phyloP scores from a whole-genome alignment of 176 grass and related monocot species.

The Elymus sibiricus region DNA sequence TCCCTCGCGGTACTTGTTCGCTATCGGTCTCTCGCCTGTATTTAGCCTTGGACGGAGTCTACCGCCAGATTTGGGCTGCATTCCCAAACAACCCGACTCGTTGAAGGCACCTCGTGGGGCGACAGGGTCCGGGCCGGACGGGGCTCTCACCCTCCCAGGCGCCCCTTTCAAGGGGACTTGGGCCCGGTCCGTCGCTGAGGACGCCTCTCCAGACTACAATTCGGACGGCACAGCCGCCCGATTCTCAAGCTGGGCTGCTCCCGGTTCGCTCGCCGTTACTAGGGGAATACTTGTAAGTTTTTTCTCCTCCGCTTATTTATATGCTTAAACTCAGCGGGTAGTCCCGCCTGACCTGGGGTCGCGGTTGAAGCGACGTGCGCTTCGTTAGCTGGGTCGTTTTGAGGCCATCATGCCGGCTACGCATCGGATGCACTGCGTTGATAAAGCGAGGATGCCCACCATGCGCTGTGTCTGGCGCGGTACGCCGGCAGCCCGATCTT shows the following conservation, averaged over 20 bases:
- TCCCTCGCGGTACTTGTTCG: constrained; percentile 47
- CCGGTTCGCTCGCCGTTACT: constrained; percentile 39
- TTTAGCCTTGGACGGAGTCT: constrained; percentile 55
- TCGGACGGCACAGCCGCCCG: not conserved
- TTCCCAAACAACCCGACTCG: constrained; percentile 40
- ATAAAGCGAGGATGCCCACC: too few species aligned
- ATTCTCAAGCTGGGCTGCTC: not conserved
- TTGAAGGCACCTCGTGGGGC: constrained; percentile 48
- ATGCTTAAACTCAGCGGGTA: not conserved
- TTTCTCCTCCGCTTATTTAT: constrained; percentile 18
- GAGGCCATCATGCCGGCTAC: too few species aligned
- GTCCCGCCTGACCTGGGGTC: not conserved
- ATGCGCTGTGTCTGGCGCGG: too few species aligned
- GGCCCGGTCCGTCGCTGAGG: constrained; percentile 22
- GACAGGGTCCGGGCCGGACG: constrained; percentile 49
- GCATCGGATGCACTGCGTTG: too few species aligned
- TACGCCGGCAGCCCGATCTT: too few species aligned
- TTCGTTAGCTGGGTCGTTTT: too few species aligned
- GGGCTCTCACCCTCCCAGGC: constrained; percentile 47
- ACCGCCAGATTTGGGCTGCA: constrained; percentile 34
- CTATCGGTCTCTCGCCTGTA: constrained; percentile 50
- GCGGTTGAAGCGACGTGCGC: not conserved
- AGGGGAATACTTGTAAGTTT: constrained; percentile 33
- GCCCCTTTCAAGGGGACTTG: constrained; percentile 45
- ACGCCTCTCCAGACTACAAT: constrained; percentile 21